Evolutionary conservation across 768 basidiomycete species (phyloP).

Genomic region (Rhizopogon salebrosus): DNA sequence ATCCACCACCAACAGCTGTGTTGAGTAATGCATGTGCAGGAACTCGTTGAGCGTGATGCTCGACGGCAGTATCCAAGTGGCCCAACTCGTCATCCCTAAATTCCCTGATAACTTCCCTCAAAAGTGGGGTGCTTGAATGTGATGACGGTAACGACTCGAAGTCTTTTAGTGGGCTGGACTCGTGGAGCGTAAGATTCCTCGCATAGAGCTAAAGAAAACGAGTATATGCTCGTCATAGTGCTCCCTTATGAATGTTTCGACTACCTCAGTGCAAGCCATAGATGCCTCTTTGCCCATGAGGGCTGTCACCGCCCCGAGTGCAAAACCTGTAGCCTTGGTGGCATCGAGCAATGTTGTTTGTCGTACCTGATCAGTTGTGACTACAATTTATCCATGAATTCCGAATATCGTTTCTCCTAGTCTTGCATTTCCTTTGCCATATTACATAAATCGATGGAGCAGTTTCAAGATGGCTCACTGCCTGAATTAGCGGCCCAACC

Average conservation of each 20-base stretch:
- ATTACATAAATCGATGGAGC: constrained; percentile 3
- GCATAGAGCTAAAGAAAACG: background rate
- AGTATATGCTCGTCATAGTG: constrained; percentile 93
- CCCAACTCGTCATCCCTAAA: constrained; percentile 94
- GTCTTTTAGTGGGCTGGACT: constrained; percentile 71
- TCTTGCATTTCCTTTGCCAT: constrained; percentile 89
- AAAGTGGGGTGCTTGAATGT: constrained; percentile 74
- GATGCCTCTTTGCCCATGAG: constrained; percentile 89
- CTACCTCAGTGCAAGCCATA: constrained; percentile 98
- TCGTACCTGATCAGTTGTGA: constrained; percentile 75
- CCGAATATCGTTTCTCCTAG: constrained; percentile 88
- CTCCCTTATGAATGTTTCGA: constrained; percentile 96
- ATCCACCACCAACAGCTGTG: constrained; percentile 78
- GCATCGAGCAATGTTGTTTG: constrained; percentile 81
- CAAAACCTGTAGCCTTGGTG: constrained; percentile 84
- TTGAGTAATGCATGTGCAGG: constrained; percentile 90
- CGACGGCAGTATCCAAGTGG: constrained; percentile 88
- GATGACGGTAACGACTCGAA: constrained; percentile 56
- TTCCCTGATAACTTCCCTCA: constrained; percentile 70
- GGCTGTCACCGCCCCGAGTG: constrained; percentile 80
- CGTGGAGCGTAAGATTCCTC: background rate
- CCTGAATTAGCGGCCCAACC: constrained; percentile 69
- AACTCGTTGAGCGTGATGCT: constrained; percentile 81
- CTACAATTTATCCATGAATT: constrained; percentile 81
- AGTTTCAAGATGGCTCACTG: constrained; percentile 26